Conservation (phyloP, 176 grass and related monocot genomes). For the Oryza officinalis region DNA sequence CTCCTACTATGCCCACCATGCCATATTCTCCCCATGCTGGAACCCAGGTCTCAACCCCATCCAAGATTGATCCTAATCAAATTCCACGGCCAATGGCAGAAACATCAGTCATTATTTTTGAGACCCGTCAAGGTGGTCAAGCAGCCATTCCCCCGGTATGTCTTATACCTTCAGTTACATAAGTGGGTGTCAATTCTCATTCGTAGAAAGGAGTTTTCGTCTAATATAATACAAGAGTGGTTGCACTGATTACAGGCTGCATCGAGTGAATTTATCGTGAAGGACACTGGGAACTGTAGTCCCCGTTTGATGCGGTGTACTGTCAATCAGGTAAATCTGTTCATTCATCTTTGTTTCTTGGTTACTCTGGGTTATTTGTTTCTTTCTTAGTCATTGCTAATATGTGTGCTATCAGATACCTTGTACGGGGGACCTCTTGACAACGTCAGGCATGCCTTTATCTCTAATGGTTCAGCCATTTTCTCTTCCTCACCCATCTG, state of each 20-base stretch:
- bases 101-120: slow-evolving; percentile 59
- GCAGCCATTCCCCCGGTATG: slow-evolving; percentile 79
- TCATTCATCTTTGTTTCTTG: background rate
- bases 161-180: slow-evolving; percentile 13
- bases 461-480: slow-evolving; percentile 90
- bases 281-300: slow-evolving; percentile 86
- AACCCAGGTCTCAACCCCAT: slow-evolving; percentile 64
- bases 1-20: slow-evolving; percentile 50
- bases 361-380: background rate
- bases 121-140: slow-evolving; percentile 80
- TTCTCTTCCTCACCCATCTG: slow-evolving; percentile 74
- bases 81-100: slow-evolving; percentile 74
- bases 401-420: slow-evolving; percentile 66
- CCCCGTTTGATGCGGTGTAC: slow-evolving; percentile 87
- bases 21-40: slow-evolving; percentile 70
- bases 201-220: background rate
- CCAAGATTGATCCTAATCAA: slow-evolving; percentile 91
- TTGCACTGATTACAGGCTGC: slow-evolving; percentile 54
- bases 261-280: slow-evolving; percentile 79
- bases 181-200: slow-evolving; percentile 1
- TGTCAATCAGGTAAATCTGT: slow-evolving; percentile 67
- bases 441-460: slow-evolving; percentile 80
- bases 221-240: slow-evolving; percentile 6
- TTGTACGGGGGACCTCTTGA: slow-evolving; percentile 81
- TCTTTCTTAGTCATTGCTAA: slow-evolving; percentile 38